phyloP scores from a whole-genome alignment of 495 filamentous ascomycete genomes.

The Daldinia concentrica region DNA sequence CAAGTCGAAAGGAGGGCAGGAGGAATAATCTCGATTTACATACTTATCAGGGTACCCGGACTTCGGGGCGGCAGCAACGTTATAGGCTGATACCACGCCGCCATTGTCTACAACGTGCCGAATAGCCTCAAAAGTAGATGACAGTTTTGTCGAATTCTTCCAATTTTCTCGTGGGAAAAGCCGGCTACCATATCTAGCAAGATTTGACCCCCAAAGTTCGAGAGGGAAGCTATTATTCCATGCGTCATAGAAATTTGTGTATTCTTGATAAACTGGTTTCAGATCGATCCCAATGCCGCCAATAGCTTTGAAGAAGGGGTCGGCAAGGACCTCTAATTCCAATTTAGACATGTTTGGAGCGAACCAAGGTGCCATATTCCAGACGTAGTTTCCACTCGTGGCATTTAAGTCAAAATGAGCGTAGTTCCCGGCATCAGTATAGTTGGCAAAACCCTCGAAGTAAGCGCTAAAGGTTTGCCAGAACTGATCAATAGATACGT shows the following conservation, averaged over 20 bases:
- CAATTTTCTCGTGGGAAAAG: constrained; percentile 64
- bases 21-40: not conserved
- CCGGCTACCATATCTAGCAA: constrained; percentile 55
- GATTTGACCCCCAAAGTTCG: constrained; percentile 54
- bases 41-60: constrained; percentile 45
- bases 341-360: constrained; percentile 59
- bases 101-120: constrained; percentile 56
- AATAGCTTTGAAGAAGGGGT: constrained; percentile 57
- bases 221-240: constrained; percentile 59
- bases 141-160: constrained; percentile 47
- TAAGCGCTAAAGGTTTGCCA: constrained; percentile 61
- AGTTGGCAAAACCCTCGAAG: constrained; percentile 54
- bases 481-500: constrained; percentile 56
- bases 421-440: constrained; percentile 64
- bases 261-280: constrained; percentile 60
- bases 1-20: not conserved
- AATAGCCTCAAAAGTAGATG: constrained; percentile 57
- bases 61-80: constrained; percentile 56
- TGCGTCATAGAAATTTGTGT: constrained; percentile 58
- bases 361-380: constrained; percentile 60
- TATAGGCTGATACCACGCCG: constrained; percentile 58
- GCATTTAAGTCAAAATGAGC: constrained; percentile 59
- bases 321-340: constrained; percentile 56
- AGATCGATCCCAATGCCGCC: constrained; percentile 47
- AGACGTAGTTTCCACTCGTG: constrained; percentile 49